Base-by-base conservation (phyloP, 2,329 filamentous ascomycete genomes). In the Sphaceloma murrayae region DNA sequence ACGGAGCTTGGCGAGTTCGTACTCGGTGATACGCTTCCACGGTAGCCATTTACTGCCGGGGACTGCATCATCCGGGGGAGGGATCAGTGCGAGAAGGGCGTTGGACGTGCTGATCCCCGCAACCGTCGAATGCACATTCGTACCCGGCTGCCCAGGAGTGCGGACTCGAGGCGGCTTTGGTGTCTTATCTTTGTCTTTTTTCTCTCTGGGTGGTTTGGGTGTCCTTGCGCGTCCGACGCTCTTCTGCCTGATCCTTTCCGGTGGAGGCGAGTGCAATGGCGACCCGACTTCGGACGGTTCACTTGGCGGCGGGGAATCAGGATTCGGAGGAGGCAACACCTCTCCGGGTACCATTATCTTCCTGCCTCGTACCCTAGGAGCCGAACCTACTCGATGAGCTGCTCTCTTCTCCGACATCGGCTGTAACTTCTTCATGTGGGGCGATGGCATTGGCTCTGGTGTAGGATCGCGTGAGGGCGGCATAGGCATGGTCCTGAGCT, bases 1-100 rank as follows among this genome's bases (percentile, higher is more conserved):
- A 48, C 85, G 71, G 5, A 91, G 69, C 50, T 78, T 75, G 4
- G 76, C 77, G 75, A 81, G 78, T 54, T 81, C 77, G 64, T 72
- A 81, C 52, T 80, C 77, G 2, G 77, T 80, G 49, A 81, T 62
- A 46, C 75, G 74, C 53, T 76, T 66, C 77, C 77, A 81, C 2
- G 77, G 77, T 48, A 72, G 63, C 61, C 73, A 73, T 54, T 72
- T 72, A 59, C 75, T 78, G 34, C 77, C 77, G 17, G 72, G 67
- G 44, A 65, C 65, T 5, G 77, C 76, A 56, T 78, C 73, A 14
- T 69, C 62, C 10, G 77, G 77, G 7, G 77, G 77, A 11, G 75
- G 73, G 10, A 72, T 70, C 14, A 79, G 63, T 50, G 72, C 64
- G 4, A 76, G 72, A 34, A 79, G 62, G 3, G 75, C 75, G 58